A percentile compares a stretch with the other conserved stretches of the same genome.
These are phyloP conservation scores for Talaromyces funiculosus DNA, from an alignment of 2,329 filamentous ascomycete species.

Conservation along the genomic window DNA sequence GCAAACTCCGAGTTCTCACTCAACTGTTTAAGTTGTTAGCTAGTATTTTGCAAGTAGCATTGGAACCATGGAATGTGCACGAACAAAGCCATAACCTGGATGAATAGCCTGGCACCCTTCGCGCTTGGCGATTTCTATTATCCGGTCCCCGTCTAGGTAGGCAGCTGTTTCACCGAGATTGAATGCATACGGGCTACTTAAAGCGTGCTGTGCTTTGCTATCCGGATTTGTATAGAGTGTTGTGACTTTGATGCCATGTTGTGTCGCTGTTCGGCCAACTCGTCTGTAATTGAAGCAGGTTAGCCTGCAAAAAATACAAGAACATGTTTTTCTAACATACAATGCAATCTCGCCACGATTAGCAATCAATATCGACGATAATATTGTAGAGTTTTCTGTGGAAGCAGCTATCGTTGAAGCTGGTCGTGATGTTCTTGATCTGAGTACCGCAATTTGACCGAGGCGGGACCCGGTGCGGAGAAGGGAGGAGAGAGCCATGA, in stretches of 20 bases:
- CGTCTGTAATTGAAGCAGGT: constrained; percentile 43
- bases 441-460: constrained; percentile 18
- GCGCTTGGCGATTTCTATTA: constrained; percentile 80
- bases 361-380: constrained; percentile 82
- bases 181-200: constrained; percentile 75
- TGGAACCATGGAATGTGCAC: constrained; percentile 15
- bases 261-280: constrained; percentile 79
- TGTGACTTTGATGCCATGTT: constrained; percentile 85
- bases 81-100: constrained; percentile 83
- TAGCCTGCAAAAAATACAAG: background rate
- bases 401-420: constrained; percentile 7
- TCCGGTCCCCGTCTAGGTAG: constrained; percentile 89
- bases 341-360: constrained; percentile 96
- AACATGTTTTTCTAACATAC: constrained; percentile 26
- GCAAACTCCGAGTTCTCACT: constrained; percentile 93
- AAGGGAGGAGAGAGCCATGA: constrained; percentile 35
- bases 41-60: background rate
- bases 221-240: constrained; percentile 95
- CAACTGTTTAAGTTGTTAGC: constrained; percentile 43
- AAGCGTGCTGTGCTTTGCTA: constrained; percentile 77
- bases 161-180: constrained; percentile 77
- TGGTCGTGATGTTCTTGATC: background rate
- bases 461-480: constrained; percentile 37
- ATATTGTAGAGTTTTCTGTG: constrained; percentile 19
- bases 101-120: constrained; percentile 87